These are phyloP conservation scores for Pinus taeda DNA, from an alignment of 75 land plant genomes.

Conservation along the genomic window DNA sequence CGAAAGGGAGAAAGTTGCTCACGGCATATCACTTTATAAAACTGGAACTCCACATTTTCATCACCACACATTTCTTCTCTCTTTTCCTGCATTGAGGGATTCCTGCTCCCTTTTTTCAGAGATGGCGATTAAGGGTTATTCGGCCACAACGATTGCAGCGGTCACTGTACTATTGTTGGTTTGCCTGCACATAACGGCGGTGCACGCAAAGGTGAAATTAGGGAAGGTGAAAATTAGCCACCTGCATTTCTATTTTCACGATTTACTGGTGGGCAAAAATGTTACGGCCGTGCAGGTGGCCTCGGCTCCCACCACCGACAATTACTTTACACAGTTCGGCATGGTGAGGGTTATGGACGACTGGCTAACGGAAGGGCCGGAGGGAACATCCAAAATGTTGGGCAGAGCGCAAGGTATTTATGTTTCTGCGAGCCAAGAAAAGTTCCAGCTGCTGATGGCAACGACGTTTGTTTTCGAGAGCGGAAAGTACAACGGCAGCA, in stretches of 20 bases:
- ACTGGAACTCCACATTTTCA: too few relatives aligned
- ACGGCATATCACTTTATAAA: too few relatives aligned
- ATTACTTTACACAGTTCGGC: conserved; percentile 15
- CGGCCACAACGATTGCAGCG: too few relatives aligned
- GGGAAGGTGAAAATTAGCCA: conserved; percentile 7
- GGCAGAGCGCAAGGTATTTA: conserved; percentile 41
- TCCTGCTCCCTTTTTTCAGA: too few relatives aligned
- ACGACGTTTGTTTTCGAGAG: conserved; percentile 10
- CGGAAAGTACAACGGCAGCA: conserved; percentile 27
- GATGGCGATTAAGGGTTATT: too few relatives aligned
- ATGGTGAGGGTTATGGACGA: conserved; percentile 25
- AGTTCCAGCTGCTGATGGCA: conserved; percentile 14
- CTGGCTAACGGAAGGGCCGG: conserved; percentile 24
- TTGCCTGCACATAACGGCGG: background rate
- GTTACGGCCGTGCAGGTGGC: conserved; percentile 12
- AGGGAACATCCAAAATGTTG: conserved; percentile 17
- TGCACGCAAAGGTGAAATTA: too few relatives aligned
- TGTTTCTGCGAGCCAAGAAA: conserved; percentile 3
- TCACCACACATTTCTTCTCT: too few relatives aligned
- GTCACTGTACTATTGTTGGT: too few relatives aligned
- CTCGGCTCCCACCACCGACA: background rate
- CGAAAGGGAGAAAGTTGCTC: too few relatives aligned
- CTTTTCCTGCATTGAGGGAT: too few relatives aligned
- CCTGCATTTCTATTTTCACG: conserved; percentile 30
- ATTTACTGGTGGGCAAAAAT: conserved; percentile 1